A percentile compares a stretch with the other conserved stretches of the same genome.
Evolutionary conservation across 164 flowering plant genomes (phyloP).

Genomic region (Nymphaea colorata): DNA sequence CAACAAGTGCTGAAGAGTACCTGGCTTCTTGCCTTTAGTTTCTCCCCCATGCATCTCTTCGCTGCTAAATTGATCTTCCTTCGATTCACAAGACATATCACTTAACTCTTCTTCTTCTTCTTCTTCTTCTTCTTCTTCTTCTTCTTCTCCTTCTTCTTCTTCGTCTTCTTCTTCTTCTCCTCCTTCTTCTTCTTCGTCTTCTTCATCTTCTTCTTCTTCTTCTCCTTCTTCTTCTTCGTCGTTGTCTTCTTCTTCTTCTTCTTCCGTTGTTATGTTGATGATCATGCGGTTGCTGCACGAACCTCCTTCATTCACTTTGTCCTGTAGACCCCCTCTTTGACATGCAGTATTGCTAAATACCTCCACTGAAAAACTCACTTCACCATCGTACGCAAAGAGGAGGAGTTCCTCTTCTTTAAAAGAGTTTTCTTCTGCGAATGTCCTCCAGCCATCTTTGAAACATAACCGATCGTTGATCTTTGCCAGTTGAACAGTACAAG

Average conservation of each 20-base stretch:
- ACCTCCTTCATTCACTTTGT: not conserved
- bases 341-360: not conserved
- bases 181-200: too few species aligned
- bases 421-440: not conserved
- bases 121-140: not conserved
- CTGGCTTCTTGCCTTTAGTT: too few species aligned
- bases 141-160: not conserved
- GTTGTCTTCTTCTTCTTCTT: too few species aligned
- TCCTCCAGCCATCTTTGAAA: not conserved
- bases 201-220: too few species aligned
- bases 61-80: too few species aligned
- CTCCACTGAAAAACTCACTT: not conserved
- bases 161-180: not conserved
- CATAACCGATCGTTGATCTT: not conserved
- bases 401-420: not conserved
- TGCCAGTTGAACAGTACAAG: too few species aligned
- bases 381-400: not conserved
- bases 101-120: not conserved
- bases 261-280: not conserved
- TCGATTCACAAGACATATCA: too few species aligned
- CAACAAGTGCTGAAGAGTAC: too few species aligned
- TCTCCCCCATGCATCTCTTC: too few species aligned
- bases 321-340: not conserved
- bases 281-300: too few species aligned
- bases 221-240: too few species aligned